phyloP scores from a whole-genome alignment of 2,329 filamentous ascomycete genomes.

The Sarocladium kiliense region DNA sequence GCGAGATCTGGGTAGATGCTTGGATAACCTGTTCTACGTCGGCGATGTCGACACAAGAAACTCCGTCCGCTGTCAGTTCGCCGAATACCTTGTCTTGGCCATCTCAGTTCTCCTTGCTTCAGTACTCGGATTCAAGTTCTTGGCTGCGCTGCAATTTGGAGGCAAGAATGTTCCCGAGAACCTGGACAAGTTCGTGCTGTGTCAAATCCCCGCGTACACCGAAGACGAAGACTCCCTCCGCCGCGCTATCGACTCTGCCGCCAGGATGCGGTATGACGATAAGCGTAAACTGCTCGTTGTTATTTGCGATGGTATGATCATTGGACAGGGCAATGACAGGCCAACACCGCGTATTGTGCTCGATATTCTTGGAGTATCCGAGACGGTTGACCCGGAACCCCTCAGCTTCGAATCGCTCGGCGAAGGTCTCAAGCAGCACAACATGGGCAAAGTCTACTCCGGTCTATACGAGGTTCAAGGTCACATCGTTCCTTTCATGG shows the following conservation, averaged over 20 bases:
- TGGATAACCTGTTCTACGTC: constrained; percentile 93
- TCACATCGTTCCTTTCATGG: constrained; percentile 95
- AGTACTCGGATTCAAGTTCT: constrained; percentile 92
- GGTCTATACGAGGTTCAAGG: constrained; percentile 96
- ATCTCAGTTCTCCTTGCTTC: constrained; percentile 75
- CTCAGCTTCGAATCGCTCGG: constrained; percentile 95
- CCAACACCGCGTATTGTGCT: constrained; percentile 93
- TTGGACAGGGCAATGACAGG: constrained; percentile 94
- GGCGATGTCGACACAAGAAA: constrained; percentile 88
- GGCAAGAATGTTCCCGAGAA: constrained; percentile 90
- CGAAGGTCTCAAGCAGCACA: constrained; percentile 95
- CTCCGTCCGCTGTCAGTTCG: constrained; percentile 78
- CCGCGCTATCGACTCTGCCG: constrained; percentile 93
- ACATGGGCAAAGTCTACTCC: constrained; percentile 99
- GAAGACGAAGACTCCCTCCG: constrained; percentile 97
- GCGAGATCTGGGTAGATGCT: constrained; percentile 69
- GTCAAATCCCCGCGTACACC: constrained; percentile 94
- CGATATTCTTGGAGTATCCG: constrained; percentile 92
- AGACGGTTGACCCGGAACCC: constrained; percentile 89
- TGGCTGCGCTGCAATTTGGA: constrained; percentile 91
- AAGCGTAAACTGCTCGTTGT: constrained; percentile 94
- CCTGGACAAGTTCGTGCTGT: constrained; percentile 97
- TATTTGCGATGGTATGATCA: constrained; percentile 98
- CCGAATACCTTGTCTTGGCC: constrained; percentile 82
- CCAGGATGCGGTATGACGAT: constrained; percentile 94